A percentile compares a stretch with the other conserved stretches of the same genome.
Conservation (phyloP, 129 eudicot genomes). For the carrot (Daucus carota) region DH1_v3.0 NC_030381.2:8335501-8336000, state of each 20-base stretch:
- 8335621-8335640: slow-evolving; percentile 50
- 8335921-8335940: slow-evolving; percentile 68
- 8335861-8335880: slow-evolving; percentile 88
- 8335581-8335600: slow-evolving; percentile 79
- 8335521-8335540: slow-evolving; percentile 78
- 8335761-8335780: slow-evolving; percentile 57
- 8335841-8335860: slow-evolving; percentile 45
- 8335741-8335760: slow-evolving; percentile 75
- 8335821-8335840: slow-evolving; percentile 70
- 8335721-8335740: slow-evolving; percentile 78
- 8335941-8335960: slow-evolving; percentile 41
- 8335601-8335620: slow-evolving; percentile 78
- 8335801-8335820: slow-evolving; percentile 62
- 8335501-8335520: slow-evolving; percentile 69
- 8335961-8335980: slow-evolving; percentile 75
- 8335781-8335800: slow-evolving; percentile 61
- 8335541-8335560: slow-evolving; percentile 73
- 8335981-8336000: slow-evolving; percentile 43
- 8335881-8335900: slow-evolving; percentile 80
- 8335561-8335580: slow-evolving; percentile 48
- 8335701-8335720: slow-evolving; percentile 59
- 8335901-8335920: slow-evolving; percentile 69
- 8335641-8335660: slow-evolving; percentile 83
- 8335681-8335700: slow-evolving; percentile 77
- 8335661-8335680: slow-evolving; percentile 68